phyloP scores from a whole-genome alignment of 371 early-diverging fungal genomes.

The Encephalitozoon intestinalis region DNA sequence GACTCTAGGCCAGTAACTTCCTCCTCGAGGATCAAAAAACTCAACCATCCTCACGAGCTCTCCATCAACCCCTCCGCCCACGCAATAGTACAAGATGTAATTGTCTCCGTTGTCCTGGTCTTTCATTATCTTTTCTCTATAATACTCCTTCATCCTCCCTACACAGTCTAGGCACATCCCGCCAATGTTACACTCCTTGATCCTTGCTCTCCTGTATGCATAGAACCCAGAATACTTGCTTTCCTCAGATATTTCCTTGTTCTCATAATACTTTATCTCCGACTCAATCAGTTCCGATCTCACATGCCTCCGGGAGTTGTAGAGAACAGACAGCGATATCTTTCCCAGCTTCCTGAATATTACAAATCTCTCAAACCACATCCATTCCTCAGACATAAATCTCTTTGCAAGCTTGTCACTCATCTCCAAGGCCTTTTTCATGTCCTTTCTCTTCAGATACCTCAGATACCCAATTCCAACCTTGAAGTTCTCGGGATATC shows the following conservation, averaged over 20 bases:
- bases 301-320: slow-evolving; percentile 8
- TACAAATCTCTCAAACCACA: slow-evolving; percentile 11
- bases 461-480: background rate
- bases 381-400: background rate
- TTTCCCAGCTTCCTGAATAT: slow-evolving; percentile 5
- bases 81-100: background rate
- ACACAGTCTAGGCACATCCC: background rate
- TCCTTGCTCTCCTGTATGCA: slow-evolving; percentile 7
- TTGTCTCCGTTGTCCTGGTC: background rate
- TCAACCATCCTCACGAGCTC: background rate
- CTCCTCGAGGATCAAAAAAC: slow-evolving; percentile 17
- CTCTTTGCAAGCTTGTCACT: background rate
- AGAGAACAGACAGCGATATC: background rate
- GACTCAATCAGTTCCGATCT: slow-evolving; percentile 15
- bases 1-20: slow-evolving; percentile 23
- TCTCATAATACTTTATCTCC: slow-evolving; percentile 27
- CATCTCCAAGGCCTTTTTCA: background rate
- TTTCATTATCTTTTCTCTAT: background rate
- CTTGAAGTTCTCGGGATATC: background rate
- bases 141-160: background rate
- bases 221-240: slow-evolving; percentile 19
- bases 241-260: slow-evolving; percentile 4
- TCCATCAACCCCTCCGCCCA: background rate
- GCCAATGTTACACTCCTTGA: background rate
- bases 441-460: background rate